Conservation (phyloP, 768 basidiomycete species). For the Boletus rubescentipes region DNA sequence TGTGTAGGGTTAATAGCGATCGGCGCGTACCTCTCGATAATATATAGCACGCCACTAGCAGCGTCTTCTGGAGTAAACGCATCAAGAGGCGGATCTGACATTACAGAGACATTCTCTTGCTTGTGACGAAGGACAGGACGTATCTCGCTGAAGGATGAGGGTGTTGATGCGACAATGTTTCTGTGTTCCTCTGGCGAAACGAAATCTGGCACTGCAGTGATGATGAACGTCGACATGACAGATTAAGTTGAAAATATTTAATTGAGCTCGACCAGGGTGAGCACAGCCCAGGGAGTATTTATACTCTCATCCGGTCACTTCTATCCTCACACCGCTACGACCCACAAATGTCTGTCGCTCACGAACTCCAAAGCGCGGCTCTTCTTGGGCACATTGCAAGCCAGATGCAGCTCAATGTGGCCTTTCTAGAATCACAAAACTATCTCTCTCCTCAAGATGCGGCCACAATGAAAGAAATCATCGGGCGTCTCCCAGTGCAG, state of each 20-base stretch:
- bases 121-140: conserved; percentile 77
- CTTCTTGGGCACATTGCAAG: conserved; percentile 59
- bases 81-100: conserved; percentile 66
- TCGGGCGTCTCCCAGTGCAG: conserved; percentile 43
- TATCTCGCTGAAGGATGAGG: conserved; percentile 80
- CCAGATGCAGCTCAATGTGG: conserved; percentile 55
- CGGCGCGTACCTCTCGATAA: conserved; percentile 75
- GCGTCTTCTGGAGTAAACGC: conserved; percentile 54
- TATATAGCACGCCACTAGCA: conserved; percentile 68
- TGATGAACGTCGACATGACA: conserved; percentile 33
- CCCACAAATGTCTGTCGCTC: conserved; percentile 29
- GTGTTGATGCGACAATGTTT: conserved; percentile 71
- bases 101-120: conserved; percentile 67
- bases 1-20: conserved; percentile 1
- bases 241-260: not conserved
- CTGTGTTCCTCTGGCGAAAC: conserved; percentile 68
- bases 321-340: not conserved
- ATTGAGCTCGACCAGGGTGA: too few species aligned
- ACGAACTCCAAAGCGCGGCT: conserved; percentile 36
- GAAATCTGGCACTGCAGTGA: conserved; percentile 42
- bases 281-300: conserved; percentile 20
- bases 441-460: conserved; percentile 53
- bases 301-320: not conserved
- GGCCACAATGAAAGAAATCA: conserved; percentile 38
- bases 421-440: conserved; percentile 56